Percentiles rank a stretch among this genome's conserved stretches.
Evolutionary conservation across 768 basidiomycete species (phyloP).

Genomic region (Psilocybe subaeruginosa): DNA sequence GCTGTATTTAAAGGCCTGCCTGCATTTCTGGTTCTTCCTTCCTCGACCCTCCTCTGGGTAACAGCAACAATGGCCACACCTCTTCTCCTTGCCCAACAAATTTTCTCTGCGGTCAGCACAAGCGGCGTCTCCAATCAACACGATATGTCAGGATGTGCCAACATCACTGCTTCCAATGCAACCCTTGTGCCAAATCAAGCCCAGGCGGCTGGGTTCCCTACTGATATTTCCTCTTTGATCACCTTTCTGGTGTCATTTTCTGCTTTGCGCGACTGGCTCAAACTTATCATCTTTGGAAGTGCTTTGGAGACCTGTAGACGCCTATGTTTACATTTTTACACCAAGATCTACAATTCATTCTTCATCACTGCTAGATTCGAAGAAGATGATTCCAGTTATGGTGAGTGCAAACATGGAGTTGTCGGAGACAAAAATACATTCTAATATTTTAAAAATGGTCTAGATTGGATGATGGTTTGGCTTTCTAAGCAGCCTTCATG

Average conservation of each 20-base stretch:
- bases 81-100: slow-evolving; percentile 24
- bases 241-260: slow-evolving; percentile 52
- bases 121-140: background rate
- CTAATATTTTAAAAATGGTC: background rate
- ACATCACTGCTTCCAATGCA: slow-evolving; percentile 16
- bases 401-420: slow-evolving; percentile 35
- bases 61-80: slow-evolving; percentile 24
- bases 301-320: slow-evolving; percentile 62
- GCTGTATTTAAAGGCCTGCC: background rate
- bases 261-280: slow-evolving; percentile 64
- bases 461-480: slow-evolving; percentile 78
- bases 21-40: background rate
- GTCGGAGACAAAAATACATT: background rate
- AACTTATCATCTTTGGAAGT: slow-evolving; percentile 65
- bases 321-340: slow-evolving; percentile 42
- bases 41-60: background rate
- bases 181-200: slow-evolving; percentile 16
- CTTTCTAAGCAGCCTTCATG: slow-evolving; percentile 64
- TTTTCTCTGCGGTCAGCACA: slow-evolving; percentile 21
- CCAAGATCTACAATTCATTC: slow-evolving; percentile 49
- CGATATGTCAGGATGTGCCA: slow-evolving; percentile 8
- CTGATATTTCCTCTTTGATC: slow-evolving; percentile 35
- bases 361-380: slow-evolving; percentile 67
- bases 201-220: slow-evolving; percentile 17
- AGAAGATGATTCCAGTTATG: slow-evolving; percentile 56